phyloP scores from a whole-genome alignment of 495 filamentous ascomycete species.

The Penicillium samsonianum region DNA sequence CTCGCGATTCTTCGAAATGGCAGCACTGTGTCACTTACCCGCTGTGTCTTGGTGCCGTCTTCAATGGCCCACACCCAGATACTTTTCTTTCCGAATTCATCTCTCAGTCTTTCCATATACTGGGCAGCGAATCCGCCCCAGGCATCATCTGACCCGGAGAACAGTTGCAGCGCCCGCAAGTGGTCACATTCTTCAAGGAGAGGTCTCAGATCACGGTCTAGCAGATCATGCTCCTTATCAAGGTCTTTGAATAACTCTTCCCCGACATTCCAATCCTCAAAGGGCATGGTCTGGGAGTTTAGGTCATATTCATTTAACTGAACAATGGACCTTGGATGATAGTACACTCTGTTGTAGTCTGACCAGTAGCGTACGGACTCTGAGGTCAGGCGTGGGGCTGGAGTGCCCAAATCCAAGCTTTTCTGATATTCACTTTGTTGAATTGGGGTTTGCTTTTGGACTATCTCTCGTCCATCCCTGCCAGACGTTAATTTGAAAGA shows the following conservation, averaged over 20 bases:
- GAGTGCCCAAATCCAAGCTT: conserved; percentile 68
- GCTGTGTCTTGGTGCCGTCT: conserved; percentile 55
- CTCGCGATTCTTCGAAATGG: background rate
- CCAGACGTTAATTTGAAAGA: background rate
- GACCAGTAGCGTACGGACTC: conserved; percentile 89
- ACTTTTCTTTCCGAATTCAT: conserved; percentile 85
- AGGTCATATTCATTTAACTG: conserved; percentile 88
- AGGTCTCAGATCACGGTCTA: conserved; percentile 83
- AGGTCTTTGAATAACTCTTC: conserved; percentile 80
- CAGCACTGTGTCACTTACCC: conserved; percentile 47
- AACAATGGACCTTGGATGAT: conserved; percentile 85
- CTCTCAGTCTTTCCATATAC: conserved; percentile 79
- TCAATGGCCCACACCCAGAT: conserved; percentile 87
- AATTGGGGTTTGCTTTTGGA: conserved; percentile 68
- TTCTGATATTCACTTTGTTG: conserved; percentile 71
- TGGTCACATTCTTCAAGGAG: conserved; percentile 94
- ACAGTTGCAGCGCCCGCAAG: conserved; percentile 82
- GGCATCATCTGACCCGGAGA: conserved; percentile 79
- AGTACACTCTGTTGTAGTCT: conserved; percentile 88
- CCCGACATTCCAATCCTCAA: conserved; percentile 77
- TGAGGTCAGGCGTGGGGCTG: conserved; percentile 60
- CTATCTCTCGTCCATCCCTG: conserved; percentile 69
- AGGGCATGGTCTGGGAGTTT: conserved; percentile 72
- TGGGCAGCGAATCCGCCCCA: conserved; percentile 86
- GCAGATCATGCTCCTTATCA: conserved; percentile 81